Evolutionary conservation across 75 land plant genomes (phyloP).

Genomic region (Cupressus sempervirens): DNA sequence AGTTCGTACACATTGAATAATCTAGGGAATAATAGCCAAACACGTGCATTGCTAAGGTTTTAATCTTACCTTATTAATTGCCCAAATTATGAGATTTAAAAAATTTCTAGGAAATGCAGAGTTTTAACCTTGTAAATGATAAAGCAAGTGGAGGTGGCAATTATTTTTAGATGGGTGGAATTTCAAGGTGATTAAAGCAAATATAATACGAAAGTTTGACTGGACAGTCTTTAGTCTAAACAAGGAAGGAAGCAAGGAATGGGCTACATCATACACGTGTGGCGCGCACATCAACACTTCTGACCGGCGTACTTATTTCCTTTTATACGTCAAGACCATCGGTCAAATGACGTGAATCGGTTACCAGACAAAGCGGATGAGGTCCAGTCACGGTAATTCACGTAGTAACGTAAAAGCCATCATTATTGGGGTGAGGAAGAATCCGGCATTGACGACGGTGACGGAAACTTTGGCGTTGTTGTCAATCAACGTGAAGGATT

Average conservation of each 20-base stretch:
- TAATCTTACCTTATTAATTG: neutral
- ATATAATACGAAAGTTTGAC: slow-evolving; percentile 8
- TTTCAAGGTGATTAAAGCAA: neutral
- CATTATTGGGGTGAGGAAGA: neutral
- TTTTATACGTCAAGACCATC: neutral
- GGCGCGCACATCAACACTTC: slow-evolving; percentile 16
- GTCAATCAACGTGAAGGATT: neutral
- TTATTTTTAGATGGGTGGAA: neutral
- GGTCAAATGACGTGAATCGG: slow-evolving; percentile 3
- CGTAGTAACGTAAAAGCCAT: neutral
- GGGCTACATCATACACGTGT: slow-evolving; percentile 21
- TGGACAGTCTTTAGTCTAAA: neutral
- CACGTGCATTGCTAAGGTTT: neutral
- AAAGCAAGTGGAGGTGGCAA: neutral
- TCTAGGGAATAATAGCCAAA: slow-evolving; percentile 5
- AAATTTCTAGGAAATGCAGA: neutral
- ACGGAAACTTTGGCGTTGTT: neutral
- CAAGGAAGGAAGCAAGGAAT: slow-evolving; percentile 1
- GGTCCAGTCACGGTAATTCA: neutral
- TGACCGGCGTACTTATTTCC: neutral
- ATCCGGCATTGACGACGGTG: neutral
- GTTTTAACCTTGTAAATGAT: neutral
- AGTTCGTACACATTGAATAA: neutral
- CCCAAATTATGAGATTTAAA: neutral
- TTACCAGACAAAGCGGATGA: neutral